phyloP scores from a whole-genome alignment of 352 stramenopile genomes.

The Phytophthora tentaculata region DNA sequence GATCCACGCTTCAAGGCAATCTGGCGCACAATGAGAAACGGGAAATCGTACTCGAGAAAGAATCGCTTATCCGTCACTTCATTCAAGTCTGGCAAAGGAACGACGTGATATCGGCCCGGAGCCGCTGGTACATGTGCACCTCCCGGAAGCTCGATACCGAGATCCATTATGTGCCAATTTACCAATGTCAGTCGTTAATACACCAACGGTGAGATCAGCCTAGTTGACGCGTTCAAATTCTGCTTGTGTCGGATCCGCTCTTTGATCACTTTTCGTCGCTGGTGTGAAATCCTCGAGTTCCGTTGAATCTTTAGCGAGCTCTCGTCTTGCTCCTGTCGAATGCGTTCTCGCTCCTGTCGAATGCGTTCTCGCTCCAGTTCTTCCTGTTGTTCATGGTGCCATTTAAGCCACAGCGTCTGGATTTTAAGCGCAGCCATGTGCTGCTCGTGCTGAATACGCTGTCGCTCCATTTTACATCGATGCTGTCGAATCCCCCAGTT shows the following conservation, averaged over 20 bases:
- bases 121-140: background rate
- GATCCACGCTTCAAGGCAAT: background rate
- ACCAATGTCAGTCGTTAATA: background rate
- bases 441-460: conserved; percentile 25
- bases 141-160: background rate
- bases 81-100: conserved; percentile 31
- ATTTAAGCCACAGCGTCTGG: conserved; percentile 33
- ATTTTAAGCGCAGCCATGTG: conserved; percentile 35
- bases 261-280: conserved; percentile 22
- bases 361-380: conserved; percentile 28
- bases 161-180: background rate
- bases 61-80: conserved; percentile 20
- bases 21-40: conserved; percentile 22
- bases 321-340: conserved; percentile 35
- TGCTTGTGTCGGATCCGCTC: conserved; percentile 32
- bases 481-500: conserved; percentile 28
- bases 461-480: conserved; percentile 26
- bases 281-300: conserved; percentile 26
- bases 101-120: conserved; percentile 4
- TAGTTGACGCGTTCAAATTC: conserved; percentile 23
- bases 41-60: conserved; percentile 34
- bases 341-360: too few species aligned
- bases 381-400: conserved; percentile 30
- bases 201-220: too few species aligned
- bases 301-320: conserved; percentile 35